Percentiles rank a stretch among this genome's conserved stretches.
These are phyloP conservation scores for Lepidopterella palustris DNA, from an alignment of 495 filamentous ascomycete genomes.

Conservation along the genomic window DNA sequence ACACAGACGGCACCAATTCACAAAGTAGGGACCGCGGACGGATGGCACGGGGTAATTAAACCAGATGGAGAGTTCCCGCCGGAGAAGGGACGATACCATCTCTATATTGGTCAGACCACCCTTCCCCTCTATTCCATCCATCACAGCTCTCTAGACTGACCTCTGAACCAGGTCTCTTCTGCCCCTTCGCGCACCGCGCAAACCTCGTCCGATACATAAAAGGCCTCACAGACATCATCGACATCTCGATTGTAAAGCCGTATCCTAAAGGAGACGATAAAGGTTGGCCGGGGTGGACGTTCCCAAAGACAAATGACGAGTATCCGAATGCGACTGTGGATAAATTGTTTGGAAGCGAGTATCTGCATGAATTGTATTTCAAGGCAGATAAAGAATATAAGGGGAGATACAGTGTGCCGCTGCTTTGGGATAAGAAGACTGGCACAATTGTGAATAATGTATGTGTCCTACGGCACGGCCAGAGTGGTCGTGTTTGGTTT, in stretches of 20 bases:
- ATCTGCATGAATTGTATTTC: slow-evolving; percentile 50
- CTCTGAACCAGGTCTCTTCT: slow-evolving; percentile 48
- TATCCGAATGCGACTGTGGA: slow-evolving; percentile 49
- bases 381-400: slow-evolving; percentile 46
- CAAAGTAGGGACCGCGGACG: slow-evolving; percentile 32
- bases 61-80: slow-evolving; percentile 32
- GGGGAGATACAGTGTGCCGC: slow-evolving; percentile 49
- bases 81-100: slow-evolving; percentile 35
- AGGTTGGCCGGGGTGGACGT: slow-evolving; percentile 47
- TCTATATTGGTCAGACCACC: slow-evolving; percentile 40
- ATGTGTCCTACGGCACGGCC: neutral
- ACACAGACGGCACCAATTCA: slow-evolving; percentile 14
- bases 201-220: slow-evolving; percentile 39
- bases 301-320: slow-evolving; percentile 43
- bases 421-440: slow-evolving; percentile 51
- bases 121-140: neutral
- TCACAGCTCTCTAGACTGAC: neutral
- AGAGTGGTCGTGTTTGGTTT: neutral
- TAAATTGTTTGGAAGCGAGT: slow-evolving; percentile 44
- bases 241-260: slow-evolving; percentile 33
- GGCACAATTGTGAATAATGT: slow-evolving; percentile 46
- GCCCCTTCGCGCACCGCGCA: slow-evolving; percentile 47
- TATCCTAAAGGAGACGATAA: slow-evolving; percentile 42
- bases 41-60: slow-evolving; percentile 43
- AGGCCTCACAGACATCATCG: slow-evolving; percentile 34